These are phyloP conservation scores for Suhomyces sp. DNA, from an alignment of 805 yeast species.

Conservation along the genomic window DNA sequence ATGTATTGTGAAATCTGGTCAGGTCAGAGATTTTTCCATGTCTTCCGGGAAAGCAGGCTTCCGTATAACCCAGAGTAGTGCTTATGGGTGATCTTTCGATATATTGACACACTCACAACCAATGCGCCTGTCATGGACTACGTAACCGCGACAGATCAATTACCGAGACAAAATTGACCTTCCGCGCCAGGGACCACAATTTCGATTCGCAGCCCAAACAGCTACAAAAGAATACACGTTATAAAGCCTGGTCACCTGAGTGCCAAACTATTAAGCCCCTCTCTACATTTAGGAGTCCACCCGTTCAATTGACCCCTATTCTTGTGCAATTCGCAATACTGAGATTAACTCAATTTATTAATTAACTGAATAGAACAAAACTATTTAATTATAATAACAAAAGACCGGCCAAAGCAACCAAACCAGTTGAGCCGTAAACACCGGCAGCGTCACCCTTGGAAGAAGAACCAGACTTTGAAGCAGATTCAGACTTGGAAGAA, in stretches of 20 bases:
- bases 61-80: background rate
- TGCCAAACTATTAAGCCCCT: background rate
- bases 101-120: background rate
- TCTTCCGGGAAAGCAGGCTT: background rate
- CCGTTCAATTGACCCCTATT: background rate
- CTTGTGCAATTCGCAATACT: background rate
- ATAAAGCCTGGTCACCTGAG: background rate
- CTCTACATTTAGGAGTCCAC: background rate
- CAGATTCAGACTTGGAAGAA: constrained; percentile 7
- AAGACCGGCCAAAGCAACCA: constrained; percentile 25
- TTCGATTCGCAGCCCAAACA: background rate
- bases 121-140: background rate
- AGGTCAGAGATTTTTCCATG: background rate
- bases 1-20: background rate
- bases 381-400: constrained; percentile 19
- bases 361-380: background rate
- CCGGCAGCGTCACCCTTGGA: constrained; percentile 10
- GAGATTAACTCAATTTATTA: background rate
- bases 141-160: background rate
- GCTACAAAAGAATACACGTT: background rate
- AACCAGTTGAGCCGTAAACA: constrained; percentile 18
- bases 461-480: constrained; percentile 16
- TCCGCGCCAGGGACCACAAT: background rate
- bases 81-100: background rate
- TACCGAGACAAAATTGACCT: background rate